phyloP scores from a whole-genome alignment of 1,284 basidiomycete species.

The Puccinia coronata region DNA sequence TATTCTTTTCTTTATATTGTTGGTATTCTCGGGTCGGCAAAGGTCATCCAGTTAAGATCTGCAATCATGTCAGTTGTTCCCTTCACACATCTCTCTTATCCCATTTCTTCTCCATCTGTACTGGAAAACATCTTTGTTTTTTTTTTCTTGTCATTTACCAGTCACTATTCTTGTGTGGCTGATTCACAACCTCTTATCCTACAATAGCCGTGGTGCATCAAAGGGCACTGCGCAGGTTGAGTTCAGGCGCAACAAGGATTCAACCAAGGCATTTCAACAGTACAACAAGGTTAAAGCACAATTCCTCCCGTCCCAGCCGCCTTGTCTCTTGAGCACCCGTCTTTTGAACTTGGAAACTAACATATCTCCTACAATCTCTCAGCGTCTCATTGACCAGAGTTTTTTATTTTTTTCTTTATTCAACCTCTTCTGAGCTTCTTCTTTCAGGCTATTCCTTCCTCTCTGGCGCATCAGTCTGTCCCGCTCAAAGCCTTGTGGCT shows the following conservation, averaged over 20 bases:
- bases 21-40: slow-evolving; percentile 69
- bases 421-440: slow-evolving; percentile 19
- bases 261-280: slow-evolving; percentile 45
- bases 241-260: slow-evolving; percentile 44
- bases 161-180: slow-evolving; percentile 50
- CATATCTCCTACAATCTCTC: neutral
- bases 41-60: slow-evolving; percentile 99
- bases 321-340: neutral
- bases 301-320: neutral
- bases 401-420: slow-evolving; percentile 27
- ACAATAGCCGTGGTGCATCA: slow-evolving; percentile 34
- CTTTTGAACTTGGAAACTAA: slow-evolving; percentile 18
- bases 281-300: slow-evolving; percentile 42
- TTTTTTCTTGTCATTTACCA: neutral
- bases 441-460: slow-evolving; percentile 6
- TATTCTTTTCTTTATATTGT: slow-evolving; percentile 61
- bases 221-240: slow-evolving; percentile 48
- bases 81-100: neutral
- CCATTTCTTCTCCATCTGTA: neutral
- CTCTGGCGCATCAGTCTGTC: neutral
- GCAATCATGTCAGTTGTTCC: slow-evolving; percentile 79
- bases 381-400: slow-evolving; percentile 50
- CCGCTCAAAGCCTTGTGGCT: neutral
- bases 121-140: neutral
- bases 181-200: no score